phyloP scores from a whole-genome alignment of 176 grass and related monocot genomes.

The Musa schizocarpa region DNA sequence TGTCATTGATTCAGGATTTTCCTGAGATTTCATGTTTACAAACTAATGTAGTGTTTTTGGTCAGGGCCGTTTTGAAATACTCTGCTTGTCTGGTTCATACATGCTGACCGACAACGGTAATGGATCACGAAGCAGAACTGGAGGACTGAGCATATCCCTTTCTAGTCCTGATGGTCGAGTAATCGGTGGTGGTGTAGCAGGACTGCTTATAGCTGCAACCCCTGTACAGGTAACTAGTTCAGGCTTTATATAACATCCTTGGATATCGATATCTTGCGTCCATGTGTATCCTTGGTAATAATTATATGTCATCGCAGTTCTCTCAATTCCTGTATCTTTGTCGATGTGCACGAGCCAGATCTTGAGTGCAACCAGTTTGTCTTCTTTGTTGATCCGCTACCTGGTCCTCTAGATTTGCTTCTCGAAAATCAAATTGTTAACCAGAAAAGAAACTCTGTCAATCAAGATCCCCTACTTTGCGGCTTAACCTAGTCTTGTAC shows the following conservation, averaged over 20 bases:
- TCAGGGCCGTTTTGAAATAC: constrained; percentile 54
- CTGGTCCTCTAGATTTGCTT: not conserved
- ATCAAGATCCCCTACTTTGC: no score
- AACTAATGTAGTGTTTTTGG: not conserved
- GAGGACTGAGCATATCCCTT: constrained; percentile 34
- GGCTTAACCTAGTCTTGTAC: no score
- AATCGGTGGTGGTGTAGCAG: constrained; percentile 32
- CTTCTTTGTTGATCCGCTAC: no score
- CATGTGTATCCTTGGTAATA: not conserved
- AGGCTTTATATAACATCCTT: not conserved
- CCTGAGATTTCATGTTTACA: not conserved
- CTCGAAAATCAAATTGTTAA: not conserved
- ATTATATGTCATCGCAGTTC: not conserved
- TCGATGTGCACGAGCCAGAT: no score
- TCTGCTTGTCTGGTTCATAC: constrained; percentile 36
- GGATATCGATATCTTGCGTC: not conserved
- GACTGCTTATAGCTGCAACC: constrained; percentile 32
- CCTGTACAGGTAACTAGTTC: constrained; percentile 29
- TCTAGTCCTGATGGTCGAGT: constrained; percentile 25
- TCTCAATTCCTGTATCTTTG: no score
- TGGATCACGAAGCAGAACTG: constrained; percentile 37
- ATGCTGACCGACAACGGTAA: constrained; percentile 17
- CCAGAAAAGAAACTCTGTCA: no score
- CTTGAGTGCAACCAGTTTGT: no score
- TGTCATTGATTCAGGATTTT: not conserved